Conservation (phyloP, 257 asterid species). For the Thymus mandschuricus region DNA sequence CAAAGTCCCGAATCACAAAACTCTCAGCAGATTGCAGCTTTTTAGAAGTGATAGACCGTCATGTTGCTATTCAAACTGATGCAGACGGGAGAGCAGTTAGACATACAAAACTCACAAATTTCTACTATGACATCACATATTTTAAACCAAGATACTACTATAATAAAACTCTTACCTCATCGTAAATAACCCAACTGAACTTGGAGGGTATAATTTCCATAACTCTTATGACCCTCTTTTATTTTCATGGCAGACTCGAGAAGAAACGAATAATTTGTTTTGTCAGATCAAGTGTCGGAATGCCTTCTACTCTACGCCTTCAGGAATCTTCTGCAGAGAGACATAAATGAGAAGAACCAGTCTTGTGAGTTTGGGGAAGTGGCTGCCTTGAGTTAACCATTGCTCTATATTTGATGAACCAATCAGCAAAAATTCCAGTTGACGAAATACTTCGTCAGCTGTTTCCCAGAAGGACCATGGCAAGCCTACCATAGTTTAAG, state of each 20-base stretch:
- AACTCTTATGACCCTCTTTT: neutral
- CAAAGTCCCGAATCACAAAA: too few species aligned
- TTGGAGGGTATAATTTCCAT: neutral
- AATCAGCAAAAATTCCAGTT: conserved; percentile 9
- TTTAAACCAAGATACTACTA: too few species aligned
- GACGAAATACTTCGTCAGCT: neutral
- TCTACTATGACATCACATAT: too few species aligned
- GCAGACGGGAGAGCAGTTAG: too few species aligned
- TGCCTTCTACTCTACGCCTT: neutral
- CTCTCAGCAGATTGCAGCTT: too few species aligned
- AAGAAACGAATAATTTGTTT: neutral
- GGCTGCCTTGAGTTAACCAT: neutral
- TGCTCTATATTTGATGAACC: neutral
- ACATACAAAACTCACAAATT: too few species aligned
- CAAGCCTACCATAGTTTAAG: neutral
- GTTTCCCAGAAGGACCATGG: neutral
- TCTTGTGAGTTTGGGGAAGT: neutral
- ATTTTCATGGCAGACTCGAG: neutral
- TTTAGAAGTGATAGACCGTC: too few species aligned
- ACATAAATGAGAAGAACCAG: neutral
- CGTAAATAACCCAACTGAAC: neutral
- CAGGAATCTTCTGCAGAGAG: neutral
- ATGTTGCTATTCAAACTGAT: too few species aligned
- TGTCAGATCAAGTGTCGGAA: neutral
- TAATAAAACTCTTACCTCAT: too few species aligned